Percentiles rank a stretch among this genome's conserved stretches.
phyloP scores from a whole-genome alignment of 345 rosid genomes.

The Brassica nigra region DNA sequence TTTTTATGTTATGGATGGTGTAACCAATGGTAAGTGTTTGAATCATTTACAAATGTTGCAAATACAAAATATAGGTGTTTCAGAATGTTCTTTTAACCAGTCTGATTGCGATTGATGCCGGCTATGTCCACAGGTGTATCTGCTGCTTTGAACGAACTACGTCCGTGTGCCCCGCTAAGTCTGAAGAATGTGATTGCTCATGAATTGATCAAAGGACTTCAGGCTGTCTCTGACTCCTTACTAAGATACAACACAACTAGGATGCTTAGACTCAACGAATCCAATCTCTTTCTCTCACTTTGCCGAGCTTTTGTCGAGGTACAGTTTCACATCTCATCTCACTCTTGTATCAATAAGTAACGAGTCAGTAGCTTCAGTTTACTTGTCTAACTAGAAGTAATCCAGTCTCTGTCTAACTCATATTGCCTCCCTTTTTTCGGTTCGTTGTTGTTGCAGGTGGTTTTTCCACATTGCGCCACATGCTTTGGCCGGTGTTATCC shows the following conservation, averaged over 20 bases:
- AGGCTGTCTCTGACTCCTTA: slow-evolving; percentile 76
- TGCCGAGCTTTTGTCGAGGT: slow-evolving; percentile 93
- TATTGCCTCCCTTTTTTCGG: background rate
- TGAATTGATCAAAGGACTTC: slow-evolving; percentile 78
- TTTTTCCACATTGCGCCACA: slow-evolving; percentile 74
- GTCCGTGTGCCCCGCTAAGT: slow-evolving; percentile 88
- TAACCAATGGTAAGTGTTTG: background rate
- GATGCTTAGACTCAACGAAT: slow-evolving; percentile 87
- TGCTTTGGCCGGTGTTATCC: slow-evolving; percentile 96
- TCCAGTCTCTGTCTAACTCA: background rate
- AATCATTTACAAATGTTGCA: background rate
- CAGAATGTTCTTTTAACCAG: background rate
- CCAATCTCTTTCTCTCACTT: slow-evolving; percentile 79
- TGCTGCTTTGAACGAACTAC: slow-evolving; percentile 87
- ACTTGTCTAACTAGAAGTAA: background rate
- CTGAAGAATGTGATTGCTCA: slow-evolving; percentile 73
- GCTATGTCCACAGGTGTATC: slow-evolving; percentile 66
- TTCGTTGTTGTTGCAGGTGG: slow-evolving; percentile 55
- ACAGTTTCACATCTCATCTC: slow-evolving; percentile 13
- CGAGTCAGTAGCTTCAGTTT: slow-evolving; percentile 6
- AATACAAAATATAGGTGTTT: background rate
- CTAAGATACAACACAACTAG: slow-evolving; percentile 83
- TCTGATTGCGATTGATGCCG: slow-evolving; percentile 11
- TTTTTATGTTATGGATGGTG: background rate
- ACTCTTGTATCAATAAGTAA: background rate